phyloP scores from a whole-genome alignment of 1,284 basidiomycete genomes.

The Melampsora abietis-canadensis region DNA sequence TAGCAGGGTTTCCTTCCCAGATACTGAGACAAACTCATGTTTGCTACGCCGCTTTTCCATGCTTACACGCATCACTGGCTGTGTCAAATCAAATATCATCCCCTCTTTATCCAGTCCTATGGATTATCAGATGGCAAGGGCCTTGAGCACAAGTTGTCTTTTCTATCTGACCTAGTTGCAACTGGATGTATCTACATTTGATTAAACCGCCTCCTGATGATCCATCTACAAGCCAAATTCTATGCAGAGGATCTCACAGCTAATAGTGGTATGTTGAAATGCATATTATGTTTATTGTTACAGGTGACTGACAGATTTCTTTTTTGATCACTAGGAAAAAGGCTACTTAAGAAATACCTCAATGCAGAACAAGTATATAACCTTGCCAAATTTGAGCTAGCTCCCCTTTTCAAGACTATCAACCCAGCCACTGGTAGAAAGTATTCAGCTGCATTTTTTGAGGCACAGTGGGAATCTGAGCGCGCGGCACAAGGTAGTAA shows the following conservation, averaged over 20 bases:
- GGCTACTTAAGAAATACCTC: constrained; percentile 6
- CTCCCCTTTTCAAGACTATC: background rate
- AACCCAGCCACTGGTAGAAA: background rate
- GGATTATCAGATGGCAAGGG: constrained; percentile 36
- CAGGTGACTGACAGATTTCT: background rate
- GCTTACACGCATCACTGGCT: constrained; percentile 37
- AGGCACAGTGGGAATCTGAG: constrained; percentile 7
- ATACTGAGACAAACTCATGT: background rate
- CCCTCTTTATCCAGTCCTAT: background rate
- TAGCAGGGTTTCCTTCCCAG: background rate
- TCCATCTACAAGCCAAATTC: background rate
- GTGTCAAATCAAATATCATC: constrained; percentile 32
- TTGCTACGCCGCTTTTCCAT: constrained; percentile 38
- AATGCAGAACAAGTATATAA: background rate
- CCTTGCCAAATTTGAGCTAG: background rate
- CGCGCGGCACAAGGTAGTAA: background rate
- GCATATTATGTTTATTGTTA: background rate
- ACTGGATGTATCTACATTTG: background rate
- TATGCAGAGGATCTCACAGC: background rate
- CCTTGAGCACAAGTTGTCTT: constrained; percentile 25
- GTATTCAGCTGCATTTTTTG: background rate
- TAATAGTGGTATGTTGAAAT: background rate
- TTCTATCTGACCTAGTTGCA: constrained; percentile 11
- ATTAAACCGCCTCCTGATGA: background rate
- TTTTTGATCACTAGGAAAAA: background rate